Percentiles rank a stretch among this genome's conserved stretches.
These are phyloP conservation scores for Ogataea sp. DNA, from an alignment of 805 yeast species.

Conservation along the genomic window DNA sequence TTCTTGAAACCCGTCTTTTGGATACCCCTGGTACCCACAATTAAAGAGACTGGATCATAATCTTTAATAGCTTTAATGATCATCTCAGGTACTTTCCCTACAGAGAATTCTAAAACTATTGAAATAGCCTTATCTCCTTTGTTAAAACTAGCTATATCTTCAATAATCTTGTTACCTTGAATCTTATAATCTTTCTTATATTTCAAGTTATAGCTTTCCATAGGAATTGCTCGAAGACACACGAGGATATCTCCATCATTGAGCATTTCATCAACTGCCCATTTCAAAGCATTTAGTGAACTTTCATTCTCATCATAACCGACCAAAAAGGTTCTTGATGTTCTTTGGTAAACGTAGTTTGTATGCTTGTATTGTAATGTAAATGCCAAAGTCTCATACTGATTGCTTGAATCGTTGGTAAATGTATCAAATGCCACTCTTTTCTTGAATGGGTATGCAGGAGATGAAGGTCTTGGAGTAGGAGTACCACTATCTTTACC, in stretches of 20 bases:
- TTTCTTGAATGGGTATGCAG: slow-evolving; percentile 6
- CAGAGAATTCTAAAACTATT: slow-evolving; percentile 33
- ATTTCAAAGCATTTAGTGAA: slow-evolving; percentile 34
- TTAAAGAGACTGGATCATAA: slow-evolving; percentile 35
- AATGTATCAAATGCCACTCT: slow-evolving; percentile 36
- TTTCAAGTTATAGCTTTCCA: slow-evolving; percentile 14
- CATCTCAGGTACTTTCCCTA: slow-evolving; percentile 34
- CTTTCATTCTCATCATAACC: slow-evolving; percentile 35
- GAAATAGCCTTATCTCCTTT: slow-evolving; percentile 29
- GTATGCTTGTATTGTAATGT: slow-evolving; percentile 31
- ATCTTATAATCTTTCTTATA: slow-evolving; percentile 19
- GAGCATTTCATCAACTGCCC: slow-evolving; percentile 36
- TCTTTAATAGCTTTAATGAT: slow-evolving; percentile 32
- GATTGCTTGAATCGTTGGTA: slow-evolving; percentile 22
- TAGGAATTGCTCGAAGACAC: slow-evolving; percentile 33
- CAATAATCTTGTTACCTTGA: slow-evolving; percentile 27
- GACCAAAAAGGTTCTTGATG: slow-evolving; percentile 34
- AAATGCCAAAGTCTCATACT: slow-evolving; percentile 23
- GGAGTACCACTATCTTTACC: background rate
- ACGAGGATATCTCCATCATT: slow-evolving; percentile 39
- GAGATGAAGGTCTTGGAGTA: background rate
- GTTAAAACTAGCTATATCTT: slow-evolving; percentile 25
- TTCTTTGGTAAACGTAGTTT: slow-evolving; percentile 25
- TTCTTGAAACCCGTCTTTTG: slow-evolving; percentile 31
- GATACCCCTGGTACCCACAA: slow-evolving; percentile 35